These are phyloP conservation scores for Fusarium chaquense DNA, from an alignment of 2,329 filamentous ascomycete genomes.

Conservation along the genomic window DNA sequence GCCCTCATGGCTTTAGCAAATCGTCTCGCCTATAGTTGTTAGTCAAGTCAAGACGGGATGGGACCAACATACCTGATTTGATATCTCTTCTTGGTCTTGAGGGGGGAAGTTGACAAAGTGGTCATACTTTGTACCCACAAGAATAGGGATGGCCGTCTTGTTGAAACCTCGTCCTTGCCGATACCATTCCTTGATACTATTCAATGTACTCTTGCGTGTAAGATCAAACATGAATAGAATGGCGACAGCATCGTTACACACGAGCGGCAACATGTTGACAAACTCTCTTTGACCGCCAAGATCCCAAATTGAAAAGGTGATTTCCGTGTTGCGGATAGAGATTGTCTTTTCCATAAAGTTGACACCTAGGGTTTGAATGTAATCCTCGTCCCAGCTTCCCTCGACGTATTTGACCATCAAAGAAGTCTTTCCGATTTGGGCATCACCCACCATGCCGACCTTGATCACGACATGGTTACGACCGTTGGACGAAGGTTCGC, in stretches of 20 bases:
- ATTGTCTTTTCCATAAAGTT: constrained; percentile 99
- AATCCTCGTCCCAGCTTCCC: constrained; percentile 99
- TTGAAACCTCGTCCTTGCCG: constrained; percentile 97
- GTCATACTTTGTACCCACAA: constrained; percentile 98
- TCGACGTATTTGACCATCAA: constrained; percentile 99
- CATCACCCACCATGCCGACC: constrained; percentile 99
- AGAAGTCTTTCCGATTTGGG: constrained; percentile 98
- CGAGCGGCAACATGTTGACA: constrained; percentile 99
- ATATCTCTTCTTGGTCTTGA: constrained; percentile 98
- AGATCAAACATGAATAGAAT: constrained; percentile 99
- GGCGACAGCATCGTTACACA: constrained; percentile 98
- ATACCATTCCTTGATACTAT: constrained; percentile 99
- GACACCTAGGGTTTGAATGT: constrained; percentile 97
- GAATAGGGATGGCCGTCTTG: constrained; percentile 98
- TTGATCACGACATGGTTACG: constrained; percentile 93
- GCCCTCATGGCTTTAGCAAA: constrained; percentile 99
- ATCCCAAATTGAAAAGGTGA: constrained; percentile 99
- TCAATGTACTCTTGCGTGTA: constrained; percentile 96
- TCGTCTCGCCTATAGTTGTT: constrained; percentile 77
- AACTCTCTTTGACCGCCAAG: constrained; percentile 97
- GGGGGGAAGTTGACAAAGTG: constrained; percentile 99
- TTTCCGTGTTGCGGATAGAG: constrained; percentile 98
- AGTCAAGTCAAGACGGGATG: constrained; percentile 10
- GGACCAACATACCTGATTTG: constrained; percentile 78
- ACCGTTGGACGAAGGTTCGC: constrained; percentile 57